Base-by-base conservation (phyloP, 495 filamentous ascomycete species). In the Immersiella caudata region DNA sequence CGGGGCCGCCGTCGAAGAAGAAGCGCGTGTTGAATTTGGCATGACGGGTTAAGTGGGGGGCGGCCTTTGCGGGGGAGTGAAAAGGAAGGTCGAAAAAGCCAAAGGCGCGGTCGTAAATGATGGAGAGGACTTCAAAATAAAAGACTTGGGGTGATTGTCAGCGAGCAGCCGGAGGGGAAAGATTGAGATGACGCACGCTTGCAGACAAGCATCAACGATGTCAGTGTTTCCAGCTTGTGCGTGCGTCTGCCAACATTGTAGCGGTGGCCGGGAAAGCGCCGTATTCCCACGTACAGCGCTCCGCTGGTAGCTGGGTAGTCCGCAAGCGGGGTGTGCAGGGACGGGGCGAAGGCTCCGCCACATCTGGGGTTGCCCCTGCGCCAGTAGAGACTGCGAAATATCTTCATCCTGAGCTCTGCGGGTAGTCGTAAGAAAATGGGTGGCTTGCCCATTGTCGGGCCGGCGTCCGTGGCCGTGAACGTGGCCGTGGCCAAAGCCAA, bases 1-100 rank as follows among this genome's bases (percentile, higher is more conserved):
- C 49, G 4, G 49, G 49, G 49, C 49, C 49, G 49, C 49, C 49
- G 49, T 52, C 49, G 49, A 52, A 52, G 21, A 52, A 52, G 12
- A 52, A 52, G 12, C 49, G 21, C 40, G 16, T 52, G 16, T 52
- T 52, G 49, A 52, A 18, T 3, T 22, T 14, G 40, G 18, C 8
- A 49, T 49, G 40, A 49, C 40, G 9, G 40, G 40, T 49, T n/a
- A n/a, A n/a, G n/a, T n/a, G n/a, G n/a, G n/a, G n/a, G n/a, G n/a
- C n/a, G n/a, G n/a, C n/a, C n/a, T n/a, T n/a, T n/a, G n/a, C n/a
- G n/a, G n/a, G n/a, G n/a, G n/a, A n/a, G n/a, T n/a, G n/a, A n/a
- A n/a, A n/a, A n/a, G n/a, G n/a, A n/a, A n/a, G 29, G 49, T 52
- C 49, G 49, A 52, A 52, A 12, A 52, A 52, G 49, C 49, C 49